Evolutionary conservation across 352 stramenopile species (phyloP).

Genomic region (Phytophthora melonis): DNA sequence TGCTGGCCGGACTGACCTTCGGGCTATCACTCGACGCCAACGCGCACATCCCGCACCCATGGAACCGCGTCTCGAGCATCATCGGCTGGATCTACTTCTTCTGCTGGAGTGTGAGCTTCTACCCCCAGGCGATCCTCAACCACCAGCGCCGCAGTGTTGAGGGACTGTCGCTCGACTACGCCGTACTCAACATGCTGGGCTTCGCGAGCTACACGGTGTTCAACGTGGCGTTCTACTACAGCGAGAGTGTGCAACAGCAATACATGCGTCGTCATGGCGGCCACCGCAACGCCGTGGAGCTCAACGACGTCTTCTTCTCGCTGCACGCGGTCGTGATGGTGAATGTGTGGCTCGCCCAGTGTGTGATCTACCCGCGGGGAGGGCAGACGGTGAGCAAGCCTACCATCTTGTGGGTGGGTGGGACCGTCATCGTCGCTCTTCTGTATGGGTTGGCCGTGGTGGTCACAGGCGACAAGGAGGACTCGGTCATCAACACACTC

Average conservation of each 20-base stretch:
- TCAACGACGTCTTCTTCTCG: conserved; percentile 96
- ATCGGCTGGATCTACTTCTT: conserved; percentile 94
- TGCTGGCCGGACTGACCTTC: conserved; percentile 64
- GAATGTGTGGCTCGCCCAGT: conserved; percentile 92
- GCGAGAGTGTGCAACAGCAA: conserved; percentile 81
- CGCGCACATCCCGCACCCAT: conserved; percentile 83
- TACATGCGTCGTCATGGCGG: conserved; percentile 88
- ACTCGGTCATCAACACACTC: conserved; percentile 84
- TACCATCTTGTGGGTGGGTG: conserved; percentile 67
- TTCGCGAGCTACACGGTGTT: conserved; percentile 96
- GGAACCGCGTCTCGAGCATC: conserved; percentile 87
- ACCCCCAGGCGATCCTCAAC: conserved; percentile 96
- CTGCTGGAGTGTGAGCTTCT: conserved; percentile 92
- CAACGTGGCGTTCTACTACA: conserved; percentile 94
- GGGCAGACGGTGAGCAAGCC: conserved; percentile 68
- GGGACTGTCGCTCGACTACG: conserved; percentile 95
- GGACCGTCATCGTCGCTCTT: conserved; percentile 52
- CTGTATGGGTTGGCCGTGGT: conserved; percentile 63
- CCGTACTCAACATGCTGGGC: conserved; percentile 94
- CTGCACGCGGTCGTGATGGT: conserved; percentile 94
- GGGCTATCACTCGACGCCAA: conserved; percentile 73
- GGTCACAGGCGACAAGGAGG: conserved; percentile 54
- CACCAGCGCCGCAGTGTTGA: conserved; percentile 87
- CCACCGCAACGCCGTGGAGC: conserved; percentile 86
- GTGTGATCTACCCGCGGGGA: conserved; percentile 88